Evolutionary conservation across 257 asterid genomes (phyloP).

Genomic region (Oldenlandia corymbosa): DNA sequence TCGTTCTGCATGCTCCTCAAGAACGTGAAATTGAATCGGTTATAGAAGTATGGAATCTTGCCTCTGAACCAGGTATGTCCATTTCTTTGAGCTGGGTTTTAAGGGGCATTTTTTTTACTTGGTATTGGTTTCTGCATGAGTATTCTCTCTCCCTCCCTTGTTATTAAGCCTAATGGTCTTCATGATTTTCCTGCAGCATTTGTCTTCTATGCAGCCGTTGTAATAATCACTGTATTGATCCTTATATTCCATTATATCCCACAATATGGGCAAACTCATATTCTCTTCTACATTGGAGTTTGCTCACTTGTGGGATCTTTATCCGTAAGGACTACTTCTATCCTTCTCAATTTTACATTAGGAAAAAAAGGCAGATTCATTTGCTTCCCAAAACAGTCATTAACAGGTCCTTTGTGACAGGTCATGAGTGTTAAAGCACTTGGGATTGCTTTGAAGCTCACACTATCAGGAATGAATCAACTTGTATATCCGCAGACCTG

Average conservation of each 20-base stretch:
- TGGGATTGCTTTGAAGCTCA: constrained; percentile 91
- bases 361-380: neutral
- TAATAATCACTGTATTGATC: constrained; percentile 22
- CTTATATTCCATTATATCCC: constrained; percentile 40
- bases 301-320: constrained; percentile 47
- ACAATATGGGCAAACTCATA: constrained; percentile 42
- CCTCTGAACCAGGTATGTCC: constrained; percentile 84
- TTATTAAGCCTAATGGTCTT: neutral
- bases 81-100: constrained; percentile 2
- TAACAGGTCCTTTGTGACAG: constrained; percentile 36
- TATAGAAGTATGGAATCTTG: constrained; percentile 93
- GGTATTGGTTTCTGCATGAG: constrained; percentile 7
- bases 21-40: constrained; percentile 95
- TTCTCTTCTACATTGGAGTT: constrained; percentile 37
- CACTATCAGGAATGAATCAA: constrained; percentile 87
- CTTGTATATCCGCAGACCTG: constrained; percentile 88
- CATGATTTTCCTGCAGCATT: constrained; percentile 30
- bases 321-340: constrained; percentile 55
- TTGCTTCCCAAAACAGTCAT: constrained; percentile 5
- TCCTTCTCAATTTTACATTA: constrained; percentile 2
- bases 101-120: neutral
- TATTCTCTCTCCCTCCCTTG: constrained; percentile 8
- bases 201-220: constrained; percentile 32
- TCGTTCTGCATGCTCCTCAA: constrained; percentile 94
- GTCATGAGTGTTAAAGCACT: constrained; percentile 97